A percentile compares a stretch with the other conserved stretches of the same genome.
Conservation (phyloP, 1,139 yeast genomes). For the Zygosaccharomyces pseudobailii region DNA sequence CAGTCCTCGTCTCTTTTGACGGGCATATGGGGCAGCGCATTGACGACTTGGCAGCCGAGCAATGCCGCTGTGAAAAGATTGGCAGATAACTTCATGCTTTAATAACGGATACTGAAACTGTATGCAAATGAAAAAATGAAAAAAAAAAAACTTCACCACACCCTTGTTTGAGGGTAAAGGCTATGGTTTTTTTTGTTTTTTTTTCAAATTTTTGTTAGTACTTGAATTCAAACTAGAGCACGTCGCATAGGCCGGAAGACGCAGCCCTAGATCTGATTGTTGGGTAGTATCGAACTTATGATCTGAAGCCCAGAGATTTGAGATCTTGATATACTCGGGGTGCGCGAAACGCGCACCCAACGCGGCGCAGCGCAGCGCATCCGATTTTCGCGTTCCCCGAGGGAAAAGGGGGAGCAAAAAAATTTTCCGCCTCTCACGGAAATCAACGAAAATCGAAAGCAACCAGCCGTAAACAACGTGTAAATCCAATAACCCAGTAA, state of each 20-base stretch:
- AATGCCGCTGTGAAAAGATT: conserved; percentile 30
- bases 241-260: not conserved
- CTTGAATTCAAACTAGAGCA: not conserved
- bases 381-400: not conserved
- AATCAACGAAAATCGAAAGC: not conserved
- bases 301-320: not conserved
- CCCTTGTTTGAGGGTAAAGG: not conserved
- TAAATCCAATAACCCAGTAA: not conserved
- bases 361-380: not conserved
- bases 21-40: conserved; percentile 27
- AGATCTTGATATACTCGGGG: not conserved
- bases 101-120: conserved; percentile 5
- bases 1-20: conserved; percentile 26
- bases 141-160: not conserved
- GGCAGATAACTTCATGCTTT: conserved; percentile 37
- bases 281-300: not conserved
- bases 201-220: not conserved
- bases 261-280: not conserved
- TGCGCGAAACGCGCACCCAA: not conserved
- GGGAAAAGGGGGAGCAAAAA: not conserved
- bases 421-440: not conserved
- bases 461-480: not conserved
- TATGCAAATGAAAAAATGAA: not conserved
- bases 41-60: conserved; percentile 20
- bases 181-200: not conserved